A percentile compares a stretch with the other conserved stretches of the same genome.
Conservation (phyloP, 2,329 filamentous ascomycete species). For the Neonectria coccinea region DNA sequence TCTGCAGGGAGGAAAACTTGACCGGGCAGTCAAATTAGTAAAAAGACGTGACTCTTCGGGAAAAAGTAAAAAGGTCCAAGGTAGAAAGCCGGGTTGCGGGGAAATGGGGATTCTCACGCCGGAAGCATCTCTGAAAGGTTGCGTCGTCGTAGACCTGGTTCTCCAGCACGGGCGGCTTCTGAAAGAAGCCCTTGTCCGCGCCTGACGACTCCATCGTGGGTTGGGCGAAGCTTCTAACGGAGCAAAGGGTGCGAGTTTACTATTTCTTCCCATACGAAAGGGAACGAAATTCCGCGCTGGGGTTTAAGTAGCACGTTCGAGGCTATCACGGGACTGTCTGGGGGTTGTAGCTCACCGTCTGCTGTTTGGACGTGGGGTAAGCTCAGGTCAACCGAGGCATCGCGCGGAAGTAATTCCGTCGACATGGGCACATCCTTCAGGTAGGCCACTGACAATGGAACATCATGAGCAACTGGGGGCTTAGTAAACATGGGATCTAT, state of each 20-base stretch:
- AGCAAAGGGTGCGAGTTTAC: background rate
- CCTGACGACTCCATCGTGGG: slow-evolving; percentile 57
- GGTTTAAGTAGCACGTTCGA: slow-evolving; percentile 20
- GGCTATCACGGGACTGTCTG: slow-evolving; percentile 35
- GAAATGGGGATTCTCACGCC: slow-evolving; percentile 53
- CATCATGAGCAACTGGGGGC: background rate
- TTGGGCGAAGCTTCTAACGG: background rate
- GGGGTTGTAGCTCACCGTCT: slow-evolving; percentile 17
- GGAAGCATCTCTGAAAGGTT: slow-evolving; percentile 63
- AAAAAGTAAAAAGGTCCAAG: background rate
- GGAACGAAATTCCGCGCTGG: background rate
- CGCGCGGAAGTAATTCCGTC: slow-evolving; percentile 38
- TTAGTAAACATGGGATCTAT: background rate
- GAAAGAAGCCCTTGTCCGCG: slow-evolving; percentile 67
- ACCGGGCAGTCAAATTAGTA: slow-evolving; percentile 15
- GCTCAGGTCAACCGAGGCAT: slow-evolving; percentile 29
- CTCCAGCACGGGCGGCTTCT: slow-evolving; percentile 61
- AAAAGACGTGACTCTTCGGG: too few relatives aligned
- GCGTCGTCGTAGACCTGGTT: slow-evolving; percentile 70
- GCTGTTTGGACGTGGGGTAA: slow-evolving; percentile 36
- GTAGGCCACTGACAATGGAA: background rate
- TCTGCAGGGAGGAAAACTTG: slow-evolving; percentile 64
- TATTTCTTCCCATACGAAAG: slow-evolving; percentile 10
- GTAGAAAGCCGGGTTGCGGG: background rate
- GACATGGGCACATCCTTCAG: slow-evolving; percentile 3